Evolutionary conservation across 805 yeast species (phyloP).

Genomic region (Candida mattraensis): DNA sequence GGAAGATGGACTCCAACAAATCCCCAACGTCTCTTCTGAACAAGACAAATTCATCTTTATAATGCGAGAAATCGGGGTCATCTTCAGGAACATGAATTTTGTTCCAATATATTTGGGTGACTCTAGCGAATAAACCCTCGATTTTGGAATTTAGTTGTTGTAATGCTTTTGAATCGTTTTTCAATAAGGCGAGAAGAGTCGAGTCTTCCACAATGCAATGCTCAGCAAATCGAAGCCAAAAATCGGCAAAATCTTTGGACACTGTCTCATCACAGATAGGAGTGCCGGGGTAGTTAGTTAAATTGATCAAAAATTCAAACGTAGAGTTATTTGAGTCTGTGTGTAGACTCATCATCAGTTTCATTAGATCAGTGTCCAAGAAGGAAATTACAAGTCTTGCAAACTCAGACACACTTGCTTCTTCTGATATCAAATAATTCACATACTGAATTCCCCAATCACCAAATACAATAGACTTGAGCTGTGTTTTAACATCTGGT

Average conservation of each 20-base stretch:
- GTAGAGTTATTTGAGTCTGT: slow-evolving; percentile 38
- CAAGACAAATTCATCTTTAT: slow-evolving; percentile 56
- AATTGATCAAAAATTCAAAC: slow-evolving; percentile 47
- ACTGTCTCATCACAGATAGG: slow-evolving; percentile 62
- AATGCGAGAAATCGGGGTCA: slow-evolving; percentile 31
- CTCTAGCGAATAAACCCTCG: slow-evolving; percentile 43
- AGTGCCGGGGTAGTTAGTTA: slow-evolving; percentile 56
- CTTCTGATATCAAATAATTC: slow-evolving; percentile 29
- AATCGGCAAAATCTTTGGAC: slow-evolving; percentile 54
- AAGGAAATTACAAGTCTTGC: slow-evolving; percentile 46
- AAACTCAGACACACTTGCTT: slow-evolving; percentile 42
- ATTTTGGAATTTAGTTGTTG: slow-evolving; percentile 34
- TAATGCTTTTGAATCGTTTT: slow-evolving; percentile 33
- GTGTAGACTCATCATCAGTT: slow-evolving; percentile 40
- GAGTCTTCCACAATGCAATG: slow-evolving; percentile 51
- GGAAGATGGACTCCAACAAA: slow-evolving; percentile 67
- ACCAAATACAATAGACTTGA: slow-evolving; percentile 40
- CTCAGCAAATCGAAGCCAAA: slow-evolving; percentile 71
- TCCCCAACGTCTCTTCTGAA: slow-evolving; percentile 79
- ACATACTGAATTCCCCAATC: slow-evolving; percentile 47
- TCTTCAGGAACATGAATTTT: slow-evolving; percentile 54
- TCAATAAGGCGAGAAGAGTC: slow-evolving; percentile 30
- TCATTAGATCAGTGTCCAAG: slow-evolving; percentile 46
- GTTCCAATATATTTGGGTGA: slow-evolving; percentile 65
- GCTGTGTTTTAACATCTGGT: slow-evolving; percentile 29